Percentiles rank a stretch among this genome's conserved stretches.
Evolutionary conservation across 2,329 filamentous ascomycete genomes (phyloP).

Genomic region (Sporothrix pallida): DNA sequence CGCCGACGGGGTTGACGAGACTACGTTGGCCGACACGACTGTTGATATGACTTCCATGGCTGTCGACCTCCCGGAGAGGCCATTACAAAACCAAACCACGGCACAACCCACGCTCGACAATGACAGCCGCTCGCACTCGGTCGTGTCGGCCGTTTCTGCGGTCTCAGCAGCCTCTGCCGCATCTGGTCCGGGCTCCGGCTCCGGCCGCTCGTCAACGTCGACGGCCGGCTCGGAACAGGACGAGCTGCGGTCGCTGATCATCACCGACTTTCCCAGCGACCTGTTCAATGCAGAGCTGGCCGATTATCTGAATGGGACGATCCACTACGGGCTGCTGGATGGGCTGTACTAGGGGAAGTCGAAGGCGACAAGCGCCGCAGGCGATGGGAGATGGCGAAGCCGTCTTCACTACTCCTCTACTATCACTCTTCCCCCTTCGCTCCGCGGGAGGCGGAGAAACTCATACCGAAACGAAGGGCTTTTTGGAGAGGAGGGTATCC

Average conservation of each 20-base stretch:
- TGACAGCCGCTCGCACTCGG: not conserved
- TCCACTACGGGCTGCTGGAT: constrained; percentile 37
- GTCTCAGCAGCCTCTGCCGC: too few species aligned
- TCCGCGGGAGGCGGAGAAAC: too few species aligned
- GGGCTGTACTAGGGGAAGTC: constrained; percentile 11
- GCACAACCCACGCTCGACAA: not conserved
- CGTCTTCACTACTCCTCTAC: too few species aligned
- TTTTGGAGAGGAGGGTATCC: too few species aligned
- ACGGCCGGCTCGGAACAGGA: constrained; percentile 6
- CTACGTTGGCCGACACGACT: not conserved
- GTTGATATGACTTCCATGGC: not conserved
- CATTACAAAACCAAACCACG: not conserved
- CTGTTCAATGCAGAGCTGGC: constrained; percentile 39
- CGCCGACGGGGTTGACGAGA: not conserved
- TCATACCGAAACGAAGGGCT: too few species aligned
- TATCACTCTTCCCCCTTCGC: too few species aligned
- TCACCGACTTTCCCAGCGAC: constrained; percentile 37
- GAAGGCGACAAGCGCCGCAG: too few species aligned
- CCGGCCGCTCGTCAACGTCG: not conserved
- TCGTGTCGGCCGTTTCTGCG: not conserved
- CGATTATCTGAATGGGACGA: constrained; percentile 37
- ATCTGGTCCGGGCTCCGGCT: not conserved
- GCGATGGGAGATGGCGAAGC: too few species aligned
- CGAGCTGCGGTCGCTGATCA: constrained; percentile 25
- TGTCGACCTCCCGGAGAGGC: not conserved